Percentiles rank a stretch among this genome's conserved stretches.
Conservation (phyloP, 176 grass and related monocot species). For the Luzula sylvatica region DNA sequence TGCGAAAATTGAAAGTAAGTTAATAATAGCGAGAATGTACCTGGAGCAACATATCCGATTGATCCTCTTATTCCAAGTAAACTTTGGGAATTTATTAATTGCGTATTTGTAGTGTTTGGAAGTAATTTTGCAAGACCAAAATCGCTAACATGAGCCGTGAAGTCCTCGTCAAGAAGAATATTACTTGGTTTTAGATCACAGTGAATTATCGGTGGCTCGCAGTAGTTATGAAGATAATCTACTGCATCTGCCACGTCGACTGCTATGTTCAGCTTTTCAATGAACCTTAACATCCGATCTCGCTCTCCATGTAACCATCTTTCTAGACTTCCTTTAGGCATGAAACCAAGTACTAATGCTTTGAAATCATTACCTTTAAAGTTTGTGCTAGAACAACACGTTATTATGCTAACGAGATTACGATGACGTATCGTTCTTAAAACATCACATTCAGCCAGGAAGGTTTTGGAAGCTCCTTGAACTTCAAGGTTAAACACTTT, state of each 20-base stretch:
- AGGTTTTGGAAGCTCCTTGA: constrained; percentile 11
- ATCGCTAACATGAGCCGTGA: constrained; percentile 29
- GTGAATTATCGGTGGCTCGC: constrained; percentile 27
- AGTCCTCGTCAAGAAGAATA: constrained; percentile 29
- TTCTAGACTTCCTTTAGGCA: constrained; percentile 50
- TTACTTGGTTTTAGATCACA: constrained; percentile 39
- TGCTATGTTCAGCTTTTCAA: constrained; percentile 24
- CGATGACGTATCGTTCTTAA: constrained; percentile 19
- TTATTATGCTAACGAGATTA: constrained; percentile 14
- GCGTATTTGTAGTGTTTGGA: background rate
- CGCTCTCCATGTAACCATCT: constrained; percentile 37
- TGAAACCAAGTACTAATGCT: constrained; percentile 41
- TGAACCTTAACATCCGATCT: constrained; percentile 8
- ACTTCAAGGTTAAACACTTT: constrained; percentile 17
- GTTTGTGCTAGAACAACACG: background rate
- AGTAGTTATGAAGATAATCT: constrained; percentile 36
- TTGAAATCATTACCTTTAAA: constrained; percentile 10
- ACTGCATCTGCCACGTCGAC: constrained; percentile 30
- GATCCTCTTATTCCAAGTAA: constrained; percentile 22
- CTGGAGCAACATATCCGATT: constrained; percentile 45
- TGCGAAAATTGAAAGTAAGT: no score
- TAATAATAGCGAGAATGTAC: constrained; percentile 3
- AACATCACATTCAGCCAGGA: constrained; percentile 12
- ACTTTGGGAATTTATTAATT: constrained; percentile 15
- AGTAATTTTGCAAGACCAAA: constrained; percentile 35